A percentile compares a stretch with the other conserved stretches of the same genome.
Conservation (phyloP, 331 rosid genomes). For the Malus hybrid region DNA sequence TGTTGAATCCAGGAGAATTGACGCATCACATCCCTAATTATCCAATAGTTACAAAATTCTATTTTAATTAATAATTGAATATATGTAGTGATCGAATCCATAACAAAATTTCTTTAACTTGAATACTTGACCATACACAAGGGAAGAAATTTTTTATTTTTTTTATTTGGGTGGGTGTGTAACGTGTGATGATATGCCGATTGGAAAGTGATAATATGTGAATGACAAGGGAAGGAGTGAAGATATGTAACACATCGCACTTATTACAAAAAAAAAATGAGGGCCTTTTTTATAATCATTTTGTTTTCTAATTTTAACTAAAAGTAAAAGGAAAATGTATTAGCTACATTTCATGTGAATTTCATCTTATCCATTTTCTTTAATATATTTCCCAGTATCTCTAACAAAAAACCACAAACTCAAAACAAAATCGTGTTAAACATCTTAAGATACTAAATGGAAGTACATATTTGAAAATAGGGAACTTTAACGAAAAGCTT, state of each 20-base stretch:
- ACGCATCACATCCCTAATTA: constrained; percentile 73
- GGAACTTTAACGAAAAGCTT: too few species aligned
- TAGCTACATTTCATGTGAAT: too few species aligned
- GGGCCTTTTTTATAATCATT: too few species aligned
- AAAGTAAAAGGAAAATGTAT: too few species aligned
- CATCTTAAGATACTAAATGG: background rate
- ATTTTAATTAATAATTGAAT: background rate
- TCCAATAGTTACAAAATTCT: background rate
- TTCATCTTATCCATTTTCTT: background rate
- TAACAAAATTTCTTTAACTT: background rate
- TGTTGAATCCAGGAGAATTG: constrained; percentile 66
- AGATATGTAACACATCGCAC: background rate
- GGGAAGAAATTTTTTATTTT: background rate
- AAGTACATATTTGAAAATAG: background rate
- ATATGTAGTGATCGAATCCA: background rate
- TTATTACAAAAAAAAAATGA: background rate
- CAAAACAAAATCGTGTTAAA: too few species aligned
- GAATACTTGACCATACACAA: background rate
- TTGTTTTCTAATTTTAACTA: background rate
- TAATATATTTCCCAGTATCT: background rate
- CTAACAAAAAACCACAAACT: too few species aligned
- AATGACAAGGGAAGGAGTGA: background rate
- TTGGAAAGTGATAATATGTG: background rate
- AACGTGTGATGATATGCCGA: background rate
- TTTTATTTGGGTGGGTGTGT: background rate